These are phyloP conservation scores for Wickerhamomyces kurtzmanii DNA, from an alignment of 805 yeast species.

Conservation along the genomic window DNA sequence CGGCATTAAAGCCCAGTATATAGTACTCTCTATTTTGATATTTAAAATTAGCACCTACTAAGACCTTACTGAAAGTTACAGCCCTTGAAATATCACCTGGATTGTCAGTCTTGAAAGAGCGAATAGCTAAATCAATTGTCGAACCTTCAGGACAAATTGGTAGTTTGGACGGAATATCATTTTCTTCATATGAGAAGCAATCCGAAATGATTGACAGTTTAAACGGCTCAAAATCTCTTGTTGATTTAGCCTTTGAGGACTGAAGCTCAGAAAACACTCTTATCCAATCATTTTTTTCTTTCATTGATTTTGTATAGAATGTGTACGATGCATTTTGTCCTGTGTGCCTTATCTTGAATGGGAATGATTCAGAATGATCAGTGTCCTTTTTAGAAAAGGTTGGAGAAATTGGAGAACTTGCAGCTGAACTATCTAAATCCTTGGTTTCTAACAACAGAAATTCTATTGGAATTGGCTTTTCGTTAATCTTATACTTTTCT, in stretches of 20 bases:
- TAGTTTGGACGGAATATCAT: constrained; percentile 36
- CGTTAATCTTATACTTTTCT: constrained; percentile 31
- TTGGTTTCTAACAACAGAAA: constrained; percentile 43
- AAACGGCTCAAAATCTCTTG: constrained; percentile 41
- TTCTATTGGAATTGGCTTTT: constrained; percentile 53
- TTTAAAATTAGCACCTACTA: constrained; percentile 34
- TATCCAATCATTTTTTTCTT: constrained; percentile 54
- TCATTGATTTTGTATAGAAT: constrained; percentile 32
- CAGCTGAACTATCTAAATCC: constrained; percentile 15
- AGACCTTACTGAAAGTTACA: constrained; percentile 24
- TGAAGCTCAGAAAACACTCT: constrained; percentile 38
- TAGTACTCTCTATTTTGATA: constrained; percentile 34
- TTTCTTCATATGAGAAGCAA: constrained; percentile 55
- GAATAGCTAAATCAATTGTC: constrained; percentile 34
- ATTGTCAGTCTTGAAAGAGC: constrained; percentile 18
- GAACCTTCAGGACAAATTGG: constrained; percentile 45
- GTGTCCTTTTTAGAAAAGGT: constrained; percentile 2
- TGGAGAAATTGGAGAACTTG: no score
- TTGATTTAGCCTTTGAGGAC: constrained; percentile 24
- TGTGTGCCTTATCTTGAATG: constrained; percentile 47
- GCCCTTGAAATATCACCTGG: constrained; percentile 17
- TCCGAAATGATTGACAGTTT: constrained; percentile 42
- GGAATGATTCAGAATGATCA: constrained; percentile 11
- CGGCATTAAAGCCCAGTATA: constrained; percentile 53
- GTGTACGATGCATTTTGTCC: constrained; percentile 47